These are phyloP conservation scores for Avena insularis DNA, from an alignment of 176 grass and related monocot species.

Conservation along the genomic window DNA sequence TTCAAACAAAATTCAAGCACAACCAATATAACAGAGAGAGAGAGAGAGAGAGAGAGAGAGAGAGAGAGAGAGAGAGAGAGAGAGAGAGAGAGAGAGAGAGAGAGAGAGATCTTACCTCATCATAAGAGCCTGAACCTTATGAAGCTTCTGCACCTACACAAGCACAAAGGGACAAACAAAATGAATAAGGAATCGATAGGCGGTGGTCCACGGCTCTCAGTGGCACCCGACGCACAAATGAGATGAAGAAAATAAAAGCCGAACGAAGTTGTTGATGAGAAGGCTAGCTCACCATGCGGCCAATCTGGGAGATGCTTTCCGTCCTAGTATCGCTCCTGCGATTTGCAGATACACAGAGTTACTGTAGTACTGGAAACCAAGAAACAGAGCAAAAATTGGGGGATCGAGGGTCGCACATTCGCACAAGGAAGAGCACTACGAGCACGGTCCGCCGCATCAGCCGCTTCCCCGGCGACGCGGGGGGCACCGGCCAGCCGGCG, in stretches of 20 bases:
- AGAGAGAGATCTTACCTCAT: constrained; percentile 5
- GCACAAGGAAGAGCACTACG: constrained; percentile 32
- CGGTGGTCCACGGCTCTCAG: background rate
- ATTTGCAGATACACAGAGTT: background rate
- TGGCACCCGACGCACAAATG: background rate
- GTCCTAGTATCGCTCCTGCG: constrained; percentile 7
- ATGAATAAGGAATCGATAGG: background rate
- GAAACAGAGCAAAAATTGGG: background rate
- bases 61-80: too few species aligned
- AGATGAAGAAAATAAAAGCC: too few species aligned
- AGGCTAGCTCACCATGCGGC: constrained; percentile 22
- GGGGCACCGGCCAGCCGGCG: background rate
- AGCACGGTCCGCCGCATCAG: constrained; percentile 24
- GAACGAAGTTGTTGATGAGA: background rate
- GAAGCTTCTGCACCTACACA: constrained; percentile 1
- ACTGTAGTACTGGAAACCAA: background rate
- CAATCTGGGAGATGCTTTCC: constrained; percentile 18
- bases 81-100: too few species aligned
- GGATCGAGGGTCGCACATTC: constrained; percentile 1
- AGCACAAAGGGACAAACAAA: background rate
- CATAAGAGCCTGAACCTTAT: background rate
- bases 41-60: too few species aligned
- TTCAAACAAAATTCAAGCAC: background rate
- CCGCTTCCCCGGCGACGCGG: background rate
- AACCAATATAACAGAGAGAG: background rate